Percentiles rank a stretch among this genome's conserved stretches.
Conservation (phyloP, 2,329 filamentous ascomycete genomes). For the Venturia asperata region DNA sequence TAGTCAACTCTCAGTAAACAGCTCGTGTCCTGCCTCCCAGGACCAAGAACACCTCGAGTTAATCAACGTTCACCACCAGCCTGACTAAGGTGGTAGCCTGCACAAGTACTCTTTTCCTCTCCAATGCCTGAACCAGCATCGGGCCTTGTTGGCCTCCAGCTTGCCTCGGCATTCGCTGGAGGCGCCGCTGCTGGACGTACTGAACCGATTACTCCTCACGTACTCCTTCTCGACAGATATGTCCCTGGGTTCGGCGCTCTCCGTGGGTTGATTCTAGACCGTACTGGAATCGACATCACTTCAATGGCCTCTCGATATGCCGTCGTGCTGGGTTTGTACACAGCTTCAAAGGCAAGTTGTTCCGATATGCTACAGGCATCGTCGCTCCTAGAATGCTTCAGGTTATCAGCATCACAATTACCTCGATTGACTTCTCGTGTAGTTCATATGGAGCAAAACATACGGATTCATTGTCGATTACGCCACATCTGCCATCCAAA, state of each 20-base stretch:
- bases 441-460: neutral
- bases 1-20: too few relatives aligned
- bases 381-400: too few relatives aligned
- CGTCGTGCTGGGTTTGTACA: neutral
- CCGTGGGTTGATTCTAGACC: neutral
- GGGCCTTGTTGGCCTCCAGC: neutral
- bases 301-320: neutral
- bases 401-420: too few relatives aligned
- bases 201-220: neutral
- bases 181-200: neutral
- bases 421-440: neutral
- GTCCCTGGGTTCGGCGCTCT: conserved; percentile 3
- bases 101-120: neutral
- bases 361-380: neutral
- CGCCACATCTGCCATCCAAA: conserved; percentile 4
- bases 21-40: too few relatives aligned
- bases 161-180: neutral
- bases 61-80: neutral
- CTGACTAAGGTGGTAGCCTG: neutral
- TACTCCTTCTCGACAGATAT: neutral
- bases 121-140: neutral
- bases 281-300: neutral
- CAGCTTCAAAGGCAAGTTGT: neutral
- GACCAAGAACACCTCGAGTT: neutral
- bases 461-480: neutral